A percentile compares a stretch with the other conserved stretches of the same genome.
Conservation (phyloP, 371 early-diverging fungal species). For the Mortierella sp. region DNA sequence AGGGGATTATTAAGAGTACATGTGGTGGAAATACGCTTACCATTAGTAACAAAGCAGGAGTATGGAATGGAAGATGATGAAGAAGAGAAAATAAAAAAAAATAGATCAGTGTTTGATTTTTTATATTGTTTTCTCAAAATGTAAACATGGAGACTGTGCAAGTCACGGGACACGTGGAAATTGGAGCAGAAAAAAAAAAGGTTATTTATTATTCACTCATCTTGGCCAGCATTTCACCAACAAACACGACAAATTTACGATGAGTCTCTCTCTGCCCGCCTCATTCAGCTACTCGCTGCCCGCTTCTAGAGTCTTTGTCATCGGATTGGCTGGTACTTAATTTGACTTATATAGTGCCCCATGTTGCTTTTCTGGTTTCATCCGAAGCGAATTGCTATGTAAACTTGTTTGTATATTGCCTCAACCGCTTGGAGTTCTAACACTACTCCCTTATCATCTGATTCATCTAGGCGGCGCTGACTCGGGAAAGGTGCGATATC, state of each 20-base stretch:
- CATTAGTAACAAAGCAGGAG: not conserved
- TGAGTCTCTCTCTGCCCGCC: constrained; percentile 5
- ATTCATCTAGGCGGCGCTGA: constrained; percentile 48
- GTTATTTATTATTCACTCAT: not conserved
- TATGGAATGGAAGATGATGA: not conserved
- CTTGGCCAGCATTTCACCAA: not conserved
- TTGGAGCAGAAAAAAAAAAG: not conserved
- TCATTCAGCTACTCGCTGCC: constrained; percentile 24
- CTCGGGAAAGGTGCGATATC: constrained; percentile 40
- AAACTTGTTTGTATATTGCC: not conserved
- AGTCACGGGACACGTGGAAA: constrained; percentile 4
- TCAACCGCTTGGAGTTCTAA: not conserved
- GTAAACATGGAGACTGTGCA: not conserved
- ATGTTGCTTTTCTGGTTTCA: not conserved
- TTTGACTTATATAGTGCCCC: not conserved
- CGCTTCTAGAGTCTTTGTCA: constrained; percentile 41
- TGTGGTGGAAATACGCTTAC: not conserved
- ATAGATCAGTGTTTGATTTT: constrained; percentile 13
- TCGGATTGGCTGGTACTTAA: constrained; percentile 46
- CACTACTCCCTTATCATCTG: not conserved
- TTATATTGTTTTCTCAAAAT: not conserved
- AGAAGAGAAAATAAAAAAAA: constrained; percentile 7
- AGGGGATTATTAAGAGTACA: not conserved
- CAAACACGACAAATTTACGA: not conserved
- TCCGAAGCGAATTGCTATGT: not conserved